A percentile compares a stretch with the other conserved stretches of the same genome.
Conservation (phyloP, 2,329 filamentous ascomycete species). For the Cladosporium sp. region DNA sequence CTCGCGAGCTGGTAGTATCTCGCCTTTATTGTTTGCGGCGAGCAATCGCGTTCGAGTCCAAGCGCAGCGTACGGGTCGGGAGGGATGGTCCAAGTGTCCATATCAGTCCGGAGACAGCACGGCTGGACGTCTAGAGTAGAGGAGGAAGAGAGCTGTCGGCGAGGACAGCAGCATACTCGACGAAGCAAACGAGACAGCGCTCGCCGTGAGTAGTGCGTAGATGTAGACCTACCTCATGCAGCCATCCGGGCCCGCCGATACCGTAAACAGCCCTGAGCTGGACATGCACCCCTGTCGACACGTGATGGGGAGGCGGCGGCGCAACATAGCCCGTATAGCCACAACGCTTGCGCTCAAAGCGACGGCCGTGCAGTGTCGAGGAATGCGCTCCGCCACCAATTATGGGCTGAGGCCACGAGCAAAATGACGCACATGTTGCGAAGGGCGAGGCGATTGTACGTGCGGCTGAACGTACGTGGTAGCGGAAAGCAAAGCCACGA, state of each 20-base stretch:
- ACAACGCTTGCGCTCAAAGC: conserved; percentile 10
- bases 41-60: conserved; percentile 68
- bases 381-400: conserved; percentile 19
- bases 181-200: conserved; percentile 2
- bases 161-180: conserved; percentile 15
- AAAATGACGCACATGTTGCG: conserved; percentile 12
- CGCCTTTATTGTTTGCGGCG: conserved; percentile 76
- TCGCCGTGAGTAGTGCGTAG: neutral
- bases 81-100: conserved; percentile 30
- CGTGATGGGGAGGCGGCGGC: conserved; percentile 14
- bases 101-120: conserved; percentile 10
- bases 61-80: conserved; percentile 84
- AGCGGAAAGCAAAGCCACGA: neutral
- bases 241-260: conserved; percentile 18
- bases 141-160: neutral
- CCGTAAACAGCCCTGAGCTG: conserved; percentile 18
- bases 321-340: conserved; percentile 17
- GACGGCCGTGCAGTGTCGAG: neutral
- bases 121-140: neutral
- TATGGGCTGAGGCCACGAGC: neutral
- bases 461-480: conserved; percentile 10
- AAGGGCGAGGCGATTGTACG: neutral
- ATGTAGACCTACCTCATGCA: conserved; percentile 16
- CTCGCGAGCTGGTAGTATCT: conserved; percentile 89
- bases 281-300: conserved; percentile 15